Evolutionary conservation across 805 yeast species (phyloP), one percentile per base, ranked within the genome.

Genomic region (Kodamaea lidongshanica): DNA sequence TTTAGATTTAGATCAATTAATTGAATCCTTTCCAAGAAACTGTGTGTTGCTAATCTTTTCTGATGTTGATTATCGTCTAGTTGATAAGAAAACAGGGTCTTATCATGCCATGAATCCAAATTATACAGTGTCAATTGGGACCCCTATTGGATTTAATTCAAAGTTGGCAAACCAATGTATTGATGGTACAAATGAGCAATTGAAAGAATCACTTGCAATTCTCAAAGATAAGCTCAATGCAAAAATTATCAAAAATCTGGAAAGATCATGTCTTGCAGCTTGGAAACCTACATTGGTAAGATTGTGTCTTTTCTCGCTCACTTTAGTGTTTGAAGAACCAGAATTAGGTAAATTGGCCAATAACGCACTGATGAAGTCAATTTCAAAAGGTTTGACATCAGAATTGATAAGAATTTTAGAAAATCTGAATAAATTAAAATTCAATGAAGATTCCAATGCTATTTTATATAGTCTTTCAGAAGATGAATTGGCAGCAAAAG

Each of bases 331-430:
- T 16, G 31, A 28, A 3, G 31, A 28, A 14, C 31, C 31, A 4
- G 15, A 21, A 10, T 11, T 28, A 12, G 31, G 17, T 19, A 14
- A 7, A 6, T 9, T 28, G 24, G 31, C 31, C n/a, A 20, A 19
- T 6, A 26, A 28, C 14, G 16, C 8, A 3, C 12, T 26, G 5
- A 26, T 22, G 6, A 22, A 19, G 3, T 26, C 31, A 3, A 12
- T 28, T 7, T n/a, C 23, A 16, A 28, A 28, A 12, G 28, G 34
- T 6, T 10, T 26, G 3, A 19, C 19, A 12, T 25, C 14, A 15
- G 28, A 30, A 19, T 10, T 30, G 2, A 7, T 27, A 15, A 14
- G 28, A 14, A 29, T 35, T 26, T 41, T 42, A 44, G 45, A 31
- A 25, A 35, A 31, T 16, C 21, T 42, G 14, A 30, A 5, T 33